A percentile compares a stretch with the other conserved stretches of the same genome.
Conservation (phyloP, 2,329 filamentous ascomycete genomes). For the Aspergillus sojae region DNA sequence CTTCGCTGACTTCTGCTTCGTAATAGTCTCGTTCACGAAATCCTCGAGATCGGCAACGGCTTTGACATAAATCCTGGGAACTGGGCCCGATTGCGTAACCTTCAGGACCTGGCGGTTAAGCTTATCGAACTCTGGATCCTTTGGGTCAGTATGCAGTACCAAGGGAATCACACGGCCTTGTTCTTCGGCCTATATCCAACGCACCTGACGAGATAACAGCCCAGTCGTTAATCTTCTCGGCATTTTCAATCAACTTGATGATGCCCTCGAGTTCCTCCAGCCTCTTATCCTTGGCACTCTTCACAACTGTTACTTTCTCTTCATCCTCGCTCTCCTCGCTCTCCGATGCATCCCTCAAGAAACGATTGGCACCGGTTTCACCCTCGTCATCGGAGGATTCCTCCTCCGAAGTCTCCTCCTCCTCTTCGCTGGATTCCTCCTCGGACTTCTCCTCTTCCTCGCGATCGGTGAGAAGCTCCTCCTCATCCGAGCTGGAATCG, state of each 20-base stretch:
- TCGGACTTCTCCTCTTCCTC: slow-evolving; percentile 65
- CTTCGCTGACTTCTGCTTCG: slow-evolving; percentile 91
- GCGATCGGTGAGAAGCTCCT: slow-evolving; percentile 85
- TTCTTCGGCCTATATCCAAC: slow-evolving; percentile 29
- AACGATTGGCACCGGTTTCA: slow-evolving; percentile 73
- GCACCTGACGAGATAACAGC: slow-evolving; percentile 84
- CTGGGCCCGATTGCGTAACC: slow-evolving; percentile 73
- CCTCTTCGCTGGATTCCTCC: slow-evolving; percentile 57
- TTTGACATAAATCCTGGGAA: slow-evolving; percentile 91
- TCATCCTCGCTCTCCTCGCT: slow-evolving; percentile 83
- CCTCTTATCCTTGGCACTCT: slow-evolving; percentile 98
- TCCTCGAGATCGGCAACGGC: slow-evolving; percentile 92
- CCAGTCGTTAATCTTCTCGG: slow-evolving; percentile 97
- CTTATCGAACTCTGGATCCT: slow-evolving; percentile 80
- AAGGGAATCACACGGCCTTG: not conserved
- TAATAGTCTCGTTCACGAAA: slow-evolving; percentile 86
- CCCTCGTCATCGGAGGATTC: slow-evolving; percentile 53
- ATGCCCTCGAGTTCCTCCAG: slow-evolving; percentile 89
- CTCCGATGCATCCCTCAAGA: slow-evolving; percentile 78
- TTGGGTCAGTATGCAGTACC: slow-evolving; percentile 17
- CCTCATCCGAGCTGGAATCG: slow-evolving; percentile 93
- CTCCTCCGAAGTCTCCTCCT: slow-evolving; percentile 62
- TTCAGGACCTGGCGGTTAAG: slow-evolving; percentile 84
- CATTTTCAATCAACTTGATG: slow-evolving; percentile 91
- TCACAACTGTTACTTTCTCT: slow-evolving; percentile 82